These are phyloP conservation scores for Cetradonia linearis DNA, from an alignment of 495 filamentous ascomycete genomes.

Conservation along the genomic window DNA sequence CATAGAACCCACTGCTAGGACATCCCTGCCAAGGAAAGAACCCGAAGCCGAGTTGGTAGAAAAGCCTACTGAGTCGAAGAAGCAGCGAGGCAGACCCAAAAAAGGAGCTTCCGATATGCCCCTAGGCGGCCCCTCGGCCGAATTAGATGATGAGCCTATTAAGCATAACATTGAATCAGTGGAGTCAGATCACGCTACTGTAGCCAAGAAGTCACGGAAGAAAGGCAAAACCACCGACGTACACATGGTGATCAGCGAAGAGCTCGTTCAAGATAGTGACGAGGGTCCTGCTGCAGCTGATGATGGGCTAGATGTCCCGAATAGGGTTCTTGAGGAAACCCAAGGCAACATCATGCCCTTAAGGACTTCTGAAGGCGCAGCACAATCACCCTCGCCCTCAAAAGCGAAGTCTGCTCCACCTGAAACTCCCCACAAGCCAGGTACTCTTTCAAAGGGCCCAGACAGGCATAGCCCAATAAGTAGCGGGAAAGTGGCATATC, in stretches of 20 bases:
- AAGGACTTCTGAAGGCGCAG: not conserved
- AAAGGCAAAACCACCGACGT: slow-evolving; percentile 35
- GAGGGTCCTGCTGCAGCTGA: not conserved
- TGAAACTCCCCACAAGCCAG: slow-evolving; percentile 15
- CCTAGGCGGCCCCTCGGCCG: not conserved
- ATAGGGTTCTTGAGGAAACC: not conserved
- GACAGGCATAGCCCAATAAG: slow-evolving; percentile 42
- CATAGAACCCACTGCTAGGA: not conserved
- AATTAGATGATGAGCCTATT: not conserved
- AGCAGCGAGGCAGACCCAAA: slow-evolving; percentile 26
- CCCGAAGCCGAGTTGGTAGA: slow-evolving; percentile 17
- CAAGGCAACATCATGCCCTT: not conserved
- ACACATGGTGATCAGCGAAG: slow-evolving; percentile 35
- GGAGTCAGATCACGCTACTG: not conserved
- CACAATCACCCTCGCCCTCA: not conserved
- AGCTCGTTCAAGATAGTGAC: slow-evolving; percentile 17
- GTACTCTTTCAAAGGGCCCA: slow-evolving; percentile 22
- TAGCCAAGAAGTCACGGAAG: slow-evolving; percentile 34
- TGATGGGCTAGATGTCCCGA: not conserved
- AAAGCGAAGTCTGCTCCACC: not conserved
- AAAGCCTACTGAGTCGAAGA: slow-evolving; percentile 20
- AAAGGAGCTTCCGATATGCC: slow-evolving; percentile 12
- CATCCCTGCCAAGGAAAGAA: not conserved
- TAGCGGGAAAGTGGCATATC: slow-evolving; percentile 46
- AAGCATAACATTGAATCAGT: not conserved